Conservation (phyloP, 345 rosid genomes). For the Erysimum cheiranthoides region DNA sequence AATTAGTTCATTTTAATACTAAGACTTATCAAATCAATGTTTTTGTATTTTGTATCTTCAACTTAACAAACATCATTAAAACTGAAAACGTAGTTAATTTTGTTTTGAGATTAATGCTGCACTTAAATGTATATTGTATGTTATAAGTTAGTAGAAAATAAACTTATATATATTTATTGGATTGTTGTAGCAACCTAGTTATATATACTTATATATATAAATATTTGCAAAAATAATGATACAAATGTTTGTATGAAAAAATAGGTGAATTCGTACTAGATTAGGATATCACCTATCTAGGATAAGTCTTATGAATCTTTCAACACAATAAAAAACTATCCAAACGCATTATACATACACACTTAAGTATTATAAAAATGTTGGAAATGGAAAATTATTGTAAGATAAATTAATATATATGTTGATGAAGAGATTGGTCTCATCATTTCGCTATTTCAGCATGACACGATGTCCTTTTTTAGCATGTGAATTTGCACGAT, state of each 20-base stretch:
- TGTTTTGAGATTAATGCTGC: background rate
- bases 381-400: constrained; percentile 12
- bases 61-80: background rate
- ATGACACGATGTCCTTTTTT: constrained; percentile 33
- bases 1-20: background rate
- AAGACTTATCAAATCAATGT: background rate
- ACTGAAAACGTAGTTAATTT: background rate
- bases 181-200: background rate
- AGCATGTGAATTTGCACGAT: constrained; percentile 46
- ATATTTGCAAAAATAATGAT: background rate
- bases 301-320: background rate
- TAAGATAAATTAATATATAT: background rate
- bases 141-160: background rate
- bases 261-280: background rate
- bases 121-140: background rate
- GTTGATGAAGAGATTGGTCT: constrained; percentile 43
- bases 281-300: background rate
- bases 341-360: constrained; percentile 15
- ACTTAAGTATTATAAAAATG: background rate
- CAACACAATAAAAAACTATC: background rate
- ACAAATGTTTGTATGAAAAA: background rate
- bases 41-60: background rate
- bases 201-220: background rate
- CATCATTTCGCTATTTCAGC: constrained; percentile 37
- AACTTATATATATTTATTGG: background rate